phyloP scores from a whole-genome alignment of 352 stramenopile genomes.

The Phytophthora megakarya region DNA sequence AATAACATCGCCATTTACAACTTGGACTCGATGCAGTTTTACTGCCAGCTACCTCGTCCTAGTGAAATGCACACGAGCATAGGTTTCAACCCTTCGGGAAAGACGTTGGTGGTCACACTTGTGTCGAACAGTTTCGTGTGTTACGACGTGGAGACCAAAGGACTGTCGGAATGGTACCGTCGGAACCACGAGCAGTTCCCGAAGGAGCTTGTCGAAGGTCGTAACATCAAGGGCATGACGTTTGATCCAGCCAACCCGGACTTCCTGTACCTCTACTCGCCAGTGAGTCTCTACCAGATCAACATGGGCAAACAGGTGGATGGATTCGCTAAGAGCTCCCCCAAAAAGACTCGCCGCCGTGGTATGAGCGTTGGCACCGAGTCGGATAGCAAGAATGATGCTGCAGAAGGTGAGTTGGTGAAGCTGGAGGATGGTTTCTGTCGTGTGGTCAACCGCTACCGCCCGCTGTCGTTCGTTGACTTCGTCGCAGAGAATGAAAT shows the following conservation, averaged over 20 bases:
- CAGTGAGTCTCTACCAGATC: constrained; percentile 83
- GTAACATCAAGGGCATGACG: constrained; percentile 80
- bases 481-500: constrained; percentile 80
- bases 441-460: constrained; percentile 82
- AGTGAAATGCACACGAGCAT: constrained; percentile 82
- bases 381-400: constrained; percentile 56
- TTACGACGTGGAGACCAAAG: constrained; percentile 86
- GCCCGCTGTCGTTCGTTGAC: constrained; percentile 84
- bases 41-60: constrained; percentile 65
- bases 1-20: constrained; percentile 86
- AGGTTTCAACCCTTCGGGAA: constrained; percentile 75
- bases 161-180: constrained; percentile 74
- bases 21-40: constrained; percentile 87
- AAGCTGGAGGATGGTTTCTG: constrained; percentile 72
- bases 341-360: constrained; percentile 53
- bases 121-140: constrained; percentile 86
- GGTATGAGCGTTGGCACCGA: constrained; percentile 66
- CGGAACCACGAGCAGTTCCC: constrained; percentile 70
- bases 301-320: constrained; percentile 62
- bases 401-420: constrained; percentile 63
- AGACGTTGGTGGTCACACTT: constrained; percentile 79
- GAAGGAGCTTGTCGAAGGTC: constrained; percentile 73
- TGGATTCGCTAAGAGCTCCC: constrained; percentile 30
- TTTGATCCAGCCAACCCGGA: constrained; percentile 81
- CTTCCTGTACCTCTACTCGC: constrained; percentile 81